Evolutionary conservation across 2,329 filamentous ascomycete genomes (phyloP).

Genomic region (Sclerotinia sclerotiorum): DNA sequence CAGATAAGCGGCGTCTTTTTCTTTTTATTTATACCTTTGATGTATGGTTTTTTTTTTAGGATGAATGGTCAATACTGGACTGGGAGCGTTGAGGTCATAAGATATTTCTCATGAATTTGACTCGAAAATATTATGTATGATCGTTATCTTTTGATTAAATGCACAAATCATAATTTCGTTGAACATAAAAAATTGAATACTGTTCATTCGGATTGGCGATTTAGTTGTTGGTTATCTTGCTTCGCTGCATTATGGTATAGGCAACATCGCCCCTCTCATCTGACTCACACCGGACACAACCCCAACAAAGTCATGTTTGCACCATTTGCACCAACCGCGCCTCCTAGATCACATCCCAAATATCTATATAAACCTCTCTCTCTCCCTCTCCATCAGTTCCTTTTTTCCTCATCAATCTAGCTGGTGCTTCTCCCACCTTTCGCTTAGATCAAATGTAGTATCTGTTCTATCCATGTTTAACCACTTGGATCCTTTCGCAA

Average conservation of each 20-base stretch:
- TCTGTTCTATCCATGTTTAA: conserved; percentile 71
- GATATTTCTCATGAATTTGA: conserved; percentile 6
- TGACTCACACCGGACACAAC: not conserved
- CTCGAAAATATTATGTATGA: conserved; percentile 19
- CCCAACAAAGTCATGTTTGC: conserved; percentile 5
- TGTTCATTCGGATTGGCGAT: not conserved
- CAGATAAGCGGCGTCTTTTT: conserved; percentile 9
- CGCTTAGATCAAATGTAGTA: conserved; percentile 62
- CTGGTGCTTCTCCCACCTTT: conserved; percentile 49
- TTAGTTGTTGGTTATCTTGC: not conserved
- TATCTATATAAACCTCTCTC: conserved; percentile 6
- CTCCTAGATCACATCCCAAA: conserved; percentile 20
- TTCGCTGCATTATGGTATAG: not conserved
- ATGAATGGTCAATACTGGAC: conserved; percentile 18
- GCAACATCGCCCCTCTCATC: not conserved
- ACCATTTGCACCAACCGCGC: conserved; percentile 1
- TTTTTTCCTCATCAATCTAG: conserved; percentile 28
- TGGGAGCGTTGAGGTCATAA: conserved; percentile 18
- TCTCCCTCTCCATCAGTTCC: conserved; percentile 18
- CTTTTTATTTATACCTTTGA: conserved; percentile 16
- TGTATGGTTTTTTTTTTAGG: conserved; percentile 3
- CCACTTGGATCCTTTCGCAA: conserved; percentile 58
- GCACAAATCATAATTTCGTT: conserved; percentile 4
- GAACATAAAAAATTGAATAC: not conserved
- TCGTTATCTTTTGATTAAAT: conserved; percentile 6